Evolutionary conservation across 495 filamentous ascomycete species (phyloP), one percentile per base, ranked within the genome.

Genomic region (Neurospora sp.): DNA sequence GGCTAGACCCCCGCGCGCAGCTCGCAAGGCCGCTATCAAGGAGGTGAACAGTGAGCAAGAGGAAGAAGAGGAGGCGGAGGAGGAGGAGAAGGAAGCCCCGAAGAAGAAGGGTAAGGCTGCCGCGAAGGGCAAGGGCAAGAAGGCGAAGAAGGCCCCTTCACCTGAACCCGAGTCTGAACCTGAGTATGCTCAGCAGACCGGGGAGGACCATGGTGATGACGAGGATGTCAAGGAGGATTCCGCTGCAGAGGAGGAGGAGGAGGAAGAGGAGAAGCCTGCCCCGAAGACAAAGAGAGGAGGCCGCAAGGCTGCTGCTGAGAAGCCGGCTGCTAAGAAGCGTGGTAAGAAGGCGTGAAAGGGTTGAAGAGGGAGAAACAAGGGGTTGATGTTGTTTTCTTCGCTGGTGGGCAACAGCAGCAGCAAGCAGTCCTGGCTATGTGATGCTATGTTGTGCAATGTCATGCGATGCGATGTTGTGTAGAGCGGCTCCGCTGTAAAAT

Each of bases 281-380:
- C 73, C 76, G 5, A 82, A 81, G 72, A 69, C 71, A 35, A 81
- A 78, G 74, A 75, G 75, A 14, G 54, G 54, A 14, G 77, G 75
- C 62, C 81, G 81, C 44, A 77, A 78, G 72, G 75, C 75, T 11
- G 78, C 76, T 62, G 74, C 72, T 37, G 73, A 73, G 41, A 71
- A 75, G 59, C 62, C 77, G 8, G 54, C 76, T 18, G 70, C 39
- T 14, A 78, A 70, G 73, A 74, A 69, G 46, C 74, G 74, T 39
- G 76, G 73, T 18, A 76, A 71, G 54, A 78, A 71, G 69, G 39
- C 72, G 75, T 77, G 42, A 77, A 72, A 74, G 12, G 14, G 14
- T 66, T 35, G 23, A 37, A 14, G 39, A 44, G 40, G 40, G 2
- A 5, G 69, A 70, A 11, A 2, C 16, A 37, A 18, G 20, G 6